phyloP scores from a whole-genome alignment of 306 rosid genomes.

The Herpetospermum pedunculosum region DNA sequence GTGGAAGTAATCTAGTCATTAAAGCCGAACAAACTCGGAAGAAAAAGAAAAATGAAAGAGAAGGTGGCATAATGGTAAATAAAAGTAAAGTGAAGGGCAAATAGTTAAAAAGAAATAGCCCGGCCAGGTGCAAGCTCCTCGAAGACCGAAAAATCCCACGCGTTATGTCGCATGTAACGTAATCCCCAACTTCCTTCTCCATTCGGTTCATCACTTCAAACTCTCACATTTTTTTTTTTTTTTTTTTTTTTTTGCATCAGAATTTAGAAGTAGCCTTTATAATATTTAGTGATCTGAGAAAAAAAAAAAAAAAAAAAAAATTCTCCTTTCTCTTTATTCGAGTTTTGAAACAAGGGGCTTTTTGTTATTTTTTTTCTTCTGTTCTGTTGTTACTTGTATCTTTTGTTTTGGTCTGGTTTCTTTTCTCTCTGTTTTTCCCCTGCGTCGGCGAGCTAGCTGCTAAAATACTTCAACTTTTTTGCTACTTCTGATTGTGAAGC shows the following conservation, averaged over 20 bases:
- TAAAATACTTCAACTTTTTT: background rate
- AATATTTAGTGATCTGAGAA: background rate
- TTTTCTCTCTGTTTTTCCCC: background rate
- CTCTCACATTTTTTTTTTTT: background rate
- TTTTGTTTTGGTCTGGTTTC: background rate
- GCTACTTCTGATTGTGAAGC: background rate
- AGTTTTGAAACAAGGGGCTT: background rate
- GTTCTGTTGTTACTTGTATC: too few species aligned
- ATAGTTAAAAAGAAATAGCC: background rate
- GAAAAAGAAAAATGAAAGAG: too few species aligned
- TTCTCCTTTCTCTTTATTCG: background rate
- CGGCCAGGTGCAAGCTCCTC: conserved; percentile 7
- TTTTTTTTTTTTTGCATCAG: background rate
- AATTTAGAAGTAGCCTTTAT: background rate
- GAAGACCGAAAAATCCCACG: conserved; percentile 11
- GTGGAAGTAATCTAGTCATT: background rate
- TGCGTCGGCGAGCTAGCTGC: background rate
- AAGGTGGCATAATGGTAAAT: conserved; percentile 5
- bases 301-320: background rate
- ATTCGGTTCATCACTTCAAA: background rate
- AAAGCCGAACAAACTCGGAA: too few species aligned
- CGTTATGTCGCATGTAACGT: conserved; percentile 3
- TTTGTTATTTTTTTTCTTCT: background rate
- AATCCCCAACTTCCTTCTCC: background rate
- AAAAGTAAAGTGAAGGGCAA: background rate